These are phyloP conservation scores for Candida koratica DNA, from an alignment of 805 yeast genomes.

Conservation along the genomic window DNA sequence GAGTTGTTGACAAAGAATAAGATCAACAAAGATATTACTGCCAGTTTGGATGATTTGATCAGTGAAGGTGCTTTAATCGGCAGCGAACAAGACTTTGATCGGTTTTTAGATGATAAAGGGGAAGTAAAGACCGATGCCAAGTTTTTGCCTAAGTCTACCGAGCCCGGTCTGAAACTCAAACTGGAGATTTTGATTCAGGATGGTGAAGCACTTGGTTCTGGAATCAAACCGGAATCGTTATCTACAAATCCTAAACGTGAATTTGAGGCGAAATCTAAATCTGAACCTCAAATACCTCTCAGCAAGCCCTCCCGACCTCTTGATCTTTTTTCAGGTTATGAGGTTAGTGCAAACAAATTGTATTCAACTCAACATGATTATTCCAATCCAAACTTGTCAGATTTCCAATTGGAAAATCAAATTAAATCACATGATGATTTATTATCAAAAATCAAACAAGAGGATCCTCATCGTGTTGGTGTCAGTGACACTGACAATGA, in stretches of 20 bases:
- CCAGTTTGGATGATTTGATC: conserved; percentile 50
- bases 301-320: background rate
- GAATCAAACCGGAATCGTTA: no score
- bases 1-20: conserved; percentile 13
- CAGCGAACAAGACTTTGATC: conserved; percentile 50
- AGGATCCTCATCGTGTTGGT: conserved; percentile 29
- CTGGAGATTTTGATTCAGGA: background rate
- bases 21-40: conserved; percentile 34
- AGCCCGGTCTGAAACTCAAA: background rate
- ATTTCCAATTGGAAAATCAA: conserved; percentile 40
- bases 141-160: conserved; percentile 16
- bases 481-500: conserved; percentile 16
- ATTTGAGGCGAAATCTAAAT: background rate
- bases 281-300: background rate
- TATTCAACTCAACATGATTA: conserved; percentile 18
- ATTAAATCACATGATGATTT: conserved; percentile 36
- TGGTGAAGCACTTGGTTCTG: no score
- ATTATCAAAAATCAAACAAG: conserved; percentile 31
- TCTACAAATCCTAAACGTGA: background rate
- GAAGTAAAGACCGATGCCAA: conserved; percentile 47
- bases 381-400: conserved; percentile 43
- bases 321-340: background rate
- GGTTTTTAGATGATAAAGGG: conserved; percentile 51
- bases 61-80: conserved; percentile 45
- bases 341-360: background rate